Percentiles rank a stretch among this genome's conserved stretches.
Evolutionary conservation across 2,329 filamentous ascomycete species (phyloP).

Genomic region (Monilinia fructicola): DNA sequence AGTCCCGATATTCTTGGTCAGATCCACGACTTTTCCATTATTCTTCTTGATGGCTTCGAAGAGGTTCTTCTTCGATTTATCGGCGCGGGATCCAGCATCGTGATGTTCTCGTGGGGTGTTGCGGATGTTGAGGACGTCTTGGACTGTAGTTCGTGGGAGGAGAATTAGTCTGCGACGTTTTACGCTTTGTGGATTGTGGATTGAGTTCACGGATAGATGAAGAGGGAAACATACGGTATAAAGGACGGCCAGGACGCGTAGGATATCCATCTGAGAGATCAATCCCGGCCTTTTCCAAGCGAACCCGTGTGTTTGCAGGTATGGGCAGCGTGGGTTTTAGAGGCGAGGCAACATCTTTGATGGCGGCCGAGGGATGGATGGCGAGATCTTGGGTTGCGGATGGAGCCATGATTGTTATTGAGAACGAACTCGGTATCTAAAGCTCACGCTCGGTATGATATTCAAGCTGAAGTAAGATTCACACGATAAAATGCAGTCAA

Average conservation of each 20-base stretch:
- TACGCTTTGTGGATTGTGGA: not conserved
- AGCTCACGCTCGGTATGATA: not conserved
- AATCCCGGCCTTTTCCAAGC: conserved; percentile 66
- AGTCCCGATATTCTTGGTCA: conserved; percentile 45
- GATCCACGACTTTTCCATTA: conserved; percentile 57
- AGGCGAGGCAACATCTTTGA: conserved; percentile 62
- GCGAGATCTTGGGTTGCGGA: conserved; percentile 48
- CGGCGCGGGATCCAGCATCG: conserved; percentile 63
- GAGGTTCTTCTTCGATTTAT: conserved; percentile 62
- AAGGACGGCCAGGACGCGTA: conserved; percentile 64
- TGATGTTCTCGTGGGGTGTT: conserved; percentile 54
- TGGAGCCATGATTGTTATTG: conserved; percentile 7
- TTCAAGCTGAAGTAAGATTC: not conserved
- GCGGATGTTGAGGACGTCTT: conserved; percentile 68
- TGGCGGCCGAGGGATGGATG: conserved; percentile 53
- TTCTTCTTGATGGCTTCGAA: conserved; percentile 51
- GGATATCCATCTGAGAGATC: conserved; percentile 71
- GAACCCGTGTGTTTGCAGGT: conserved; percentile 55
- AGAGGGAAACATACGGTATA: conserved; percentile 48
- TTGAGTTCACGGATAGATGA: not conserved
- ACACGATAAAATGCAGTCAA: not conserved
- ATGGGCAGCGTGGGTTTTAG: conserved; percentile 64
- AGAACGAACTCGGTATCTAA: no score
- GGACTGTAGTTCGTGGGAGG: conserved; percentile 43
- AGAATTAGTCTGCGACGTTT: not conserved